Percentiles rank a stretch among this genome's conserved stretches.
These are phyloP conservation scores for Fusarium ramigenum DNA, from an alignment of 2,329 filamentous ascomycete species.

Conservation along the genomic window DNA sequence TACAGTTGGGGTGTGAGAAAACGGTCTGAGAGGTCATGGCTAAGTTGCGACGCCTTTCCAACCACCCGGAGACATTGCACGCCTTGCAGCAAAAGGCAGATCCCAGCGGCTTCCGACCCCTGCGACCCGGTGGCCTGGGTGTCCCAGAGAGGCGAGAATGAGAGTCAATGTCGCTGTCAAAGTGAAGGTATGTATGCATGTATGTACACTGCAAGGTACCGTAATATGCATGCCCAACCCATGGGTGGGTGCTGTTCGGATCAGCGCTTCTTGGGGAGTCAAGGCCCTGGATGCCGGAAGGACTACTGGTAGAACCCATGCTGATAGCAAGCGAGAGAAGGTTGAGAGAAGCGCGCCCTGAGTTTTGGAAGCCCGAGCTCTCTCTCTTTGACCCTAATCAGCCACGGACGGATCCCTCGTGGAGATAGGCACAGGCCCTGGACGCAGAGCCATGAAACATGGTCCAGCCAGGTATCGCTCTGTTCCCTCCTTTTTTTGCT, in stretches of 20 bases:
- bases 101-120: slow-evolving; percentile 33
- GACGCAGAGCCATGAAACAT: slow-evolving; percentile 34
- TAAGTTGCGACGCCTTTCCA: slow-evolving; percentile 27
- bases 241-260: slow-evolving; percentile 15
- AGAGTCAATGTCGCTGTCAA: slow-evolving; percentile 4
- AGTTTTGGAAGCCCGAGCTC: slow-evolving; percentile 26
- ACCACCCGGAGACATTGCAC: slow-evolving; percentile 30
- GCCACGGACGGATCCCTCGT: slow-evolving; percentile 31
- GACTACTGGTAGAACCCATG: slow-evolving; percentile 19
- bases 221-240: background rate
- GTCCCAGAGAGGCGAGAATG: slow-evolving; percentile 20
- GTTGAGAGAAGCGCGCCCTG: slow-evolving; percentile 31
- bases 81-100: slow-evolving; percentile 30
- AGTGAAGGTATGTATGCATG: background rate
- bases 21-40: slow-evolving; percentile 7
- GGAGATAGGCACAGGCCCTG: slow-evolving; percentile 36
- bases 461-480: slow-evolving; percentile 33
- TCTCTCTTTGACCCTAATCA: slow-evolving; percentile 25
- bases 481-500: slow-evolving; percentile 31
- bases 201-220: background rate
- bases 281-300: slow-evolving; percentile 17
- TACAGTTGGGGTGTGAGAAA: slow-evolving; percentile 20
- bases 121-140: slow-evolving; percentile 37
- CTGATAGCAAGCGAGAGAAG: slow-evolving; percentile 28
- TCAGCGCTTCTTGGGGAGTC: slow-evolving; percentile 22